These are phyloP conservation scores for Ampelomyces quisqualis DNA, from an alignment of 2,329 filamentous ascomycete species.

Conservation along the genomic window DNA sequence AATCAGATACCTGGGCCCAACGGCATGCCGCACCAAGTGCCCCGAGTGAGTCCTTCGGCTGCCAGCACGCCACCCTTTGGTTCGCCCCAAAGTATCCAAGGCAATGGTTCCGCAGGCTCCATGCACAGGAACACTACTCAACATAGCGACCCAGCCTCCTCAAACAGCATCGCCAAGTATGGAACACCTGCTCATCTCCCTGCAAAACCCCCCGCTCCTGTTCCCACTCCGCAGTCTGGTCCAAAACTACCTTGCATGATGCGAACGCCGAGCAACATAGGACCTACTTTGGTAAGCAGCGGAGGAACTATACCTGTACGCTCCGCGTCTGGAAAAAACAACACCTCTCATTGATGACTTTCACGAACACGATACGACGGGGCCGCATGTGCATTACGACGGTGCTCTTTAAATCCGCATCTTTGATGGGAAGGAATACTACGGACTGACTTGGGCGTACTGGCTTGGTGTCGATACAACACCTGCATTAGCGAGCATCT, in stretches of 20 bases:
- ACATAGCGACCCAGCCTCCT: conserved; percentile 13
- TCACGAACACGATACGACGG: too few species aligned
- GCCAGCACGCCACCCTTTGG: conserved; percentile 32
- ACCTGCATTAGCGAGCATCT: too few species aligned
- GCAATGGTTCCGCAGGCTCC: conserved; percentile 15
- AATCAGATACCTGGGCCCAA: conserved; percentile 29
- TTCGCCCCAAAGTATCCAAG: conserved; percentile 32
- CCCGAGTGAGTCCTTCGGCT: conserved; percentile 31
- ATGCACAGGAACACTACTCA: conserved; percentile 34
- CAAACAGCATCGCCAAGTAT: conserved; percentile 56
- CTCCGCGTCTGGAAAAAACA: too few species aligned
- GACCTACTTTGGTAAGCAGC: background rate
- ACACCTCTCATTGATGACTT: too few species aligned
- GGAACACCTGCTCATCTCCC: conserved; percentile 57
- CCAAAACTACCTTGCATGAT: background rate
- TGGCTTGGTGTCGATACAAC: too few species aligned
- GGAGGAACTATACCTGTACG: too few species aligned
- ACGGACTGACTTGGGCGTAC: too few species aligned
- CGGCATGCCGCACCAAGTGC: conserved; percentile 30
- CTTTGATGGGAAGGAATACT: too few species aligned
- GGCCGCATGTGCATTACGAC: too few species aligned
- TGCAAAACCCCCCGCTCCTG: conserved; percentile 55
- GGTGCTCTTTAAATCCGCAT: too few species aligned
- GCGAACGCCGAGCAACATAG: background rate
- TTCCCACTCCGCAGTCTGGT: conserved; percentile 14